Evolutionary conservation across 164 flowering plant species (phyloP).

Genomic region (Berberis vulgaris): DNA sequence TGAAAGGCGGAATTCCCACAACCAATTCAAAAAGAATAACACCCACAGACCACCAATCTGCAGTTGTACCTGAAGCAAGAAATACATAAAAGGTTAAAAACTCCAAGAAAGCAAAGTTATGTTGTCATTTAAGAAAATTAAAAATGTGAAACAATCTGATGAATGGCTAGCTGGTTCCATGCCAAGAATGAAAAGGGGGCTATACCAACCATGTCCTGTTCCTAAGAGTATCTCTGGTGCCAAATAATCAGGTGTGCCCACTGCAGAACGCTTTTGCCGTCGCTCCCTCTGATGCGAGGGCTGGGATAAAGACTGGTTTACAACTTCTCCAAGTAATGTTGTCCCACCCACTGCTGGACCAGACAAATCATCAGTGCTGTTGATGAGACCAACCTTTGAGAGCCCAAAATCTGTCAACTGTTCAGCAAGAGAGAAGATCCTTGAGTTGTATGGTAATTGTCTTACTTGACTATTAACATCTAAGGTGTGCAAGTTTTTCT

Average conservation of each 20-base stretch:
- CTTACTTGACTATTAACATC: too few species aligned
- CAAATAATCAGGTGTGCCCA: slow-evolving; percentile 98
- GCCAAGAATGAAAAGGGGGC: not conserved
- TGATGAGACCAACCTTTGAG: slow-evolving; percentile 98
- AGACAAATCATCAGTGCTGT: slow-evolving; percentile 96
- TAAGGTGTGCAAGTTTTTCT: too few species aligned
- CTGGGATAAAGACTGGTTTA: slow-evolving; percentile 45
- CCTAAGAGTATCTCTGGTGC: slow-evolving; percentile 99
- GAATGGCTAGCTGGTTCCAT: too few species aligned
- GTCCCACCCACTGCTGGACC: slow-evolving; percentile 96
- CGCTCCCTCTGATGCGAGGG: slow-evolving; percentile 51
- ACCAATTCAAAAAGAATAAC: slow-evolving; percentile 89
- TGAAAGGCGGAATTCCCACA: slow-evolving; percentile 98
- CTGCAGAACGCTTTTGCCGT: slow-evolving; percentile 92
- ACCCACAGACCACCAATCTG: slow-evolving; percentile 99
- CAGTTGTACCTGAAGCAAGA: slow-evolving; percentile 62
- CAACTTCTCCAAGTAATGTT: slow-evolving; percentile 66
- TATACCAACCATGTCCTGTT: slow-evolving; percentile 90
- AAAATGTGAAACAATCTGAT: too few species aligned
- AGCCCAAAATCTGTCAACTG: slow-evolving; percentile 99
- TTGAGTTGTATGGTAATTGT: too few species aligned
- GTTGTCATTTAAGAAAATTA: not conserved
- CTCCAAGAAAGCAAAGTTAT: not conserved
- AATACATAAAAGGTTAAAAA: not conserved
- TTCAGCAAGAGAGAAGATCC: slow-evolving; percentile 9